Base-by-base conservation (phyloP, 345 rosid species). In the Moricandia arvensis region DNA sequence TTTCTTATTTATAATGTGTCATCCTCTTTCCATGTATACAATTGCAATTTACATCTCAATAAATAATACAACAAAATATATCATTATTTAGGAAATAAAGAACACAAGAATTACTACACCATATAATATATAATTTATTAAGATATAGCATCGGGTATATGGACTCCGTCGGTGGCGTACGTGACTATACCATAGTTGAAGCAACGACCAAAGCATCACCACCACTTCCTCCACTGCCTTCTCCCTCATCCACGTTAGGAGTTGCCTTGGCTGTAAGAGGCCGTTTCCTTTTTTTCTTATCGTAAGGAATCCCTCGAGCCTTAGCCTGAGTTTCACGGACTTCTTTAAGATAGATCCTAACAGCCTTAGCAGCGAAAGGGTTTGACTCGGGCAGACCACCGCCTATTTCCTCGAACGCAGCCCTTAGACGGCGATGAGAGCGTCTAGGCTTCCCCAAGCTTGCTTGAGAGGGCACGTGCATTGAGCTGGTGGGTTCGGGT, bases 361-460 rank as follows among this genome's bases (percentile, higher is more conserved):
- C 93, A 5, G 97, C 90, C 35, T 90, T 83, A 34, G 96, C 93
- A 49, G 91, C 98, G 43, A 93, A 91, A 2, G 97, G 97, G 86
- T 91, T 93, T 9, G 86, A 86, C 75, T 93, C 98, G 0, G 97
- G 91, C 63, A 85, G 80, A 66, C 82, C 78, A 18, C 97, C 91
- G 6, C 98, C 98, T 62, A 91, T 86, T 75, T 93, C 97, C 78
- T 93, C 98, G 47, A 84, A 91, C 5, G 98, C 98, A 2, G 98
- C 97, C n/a, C 98, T 78, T 21, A 93, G 96, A 34, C 98, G 89
- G 12, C 98, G 33, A 93, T 91, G 75, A 93, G 94, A n/a, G 98
- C 98, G 33, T 91, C 98, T 0, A 93, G 92, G 84, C 98, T 93
- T 60, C 98, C 98, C 98, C 98, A 93, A 1, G 98, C 98, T 69